phyloP scores from a whole-genome alignment of 1,284 basidiomycete species.

The Microbotryum saponariae region DNA sequence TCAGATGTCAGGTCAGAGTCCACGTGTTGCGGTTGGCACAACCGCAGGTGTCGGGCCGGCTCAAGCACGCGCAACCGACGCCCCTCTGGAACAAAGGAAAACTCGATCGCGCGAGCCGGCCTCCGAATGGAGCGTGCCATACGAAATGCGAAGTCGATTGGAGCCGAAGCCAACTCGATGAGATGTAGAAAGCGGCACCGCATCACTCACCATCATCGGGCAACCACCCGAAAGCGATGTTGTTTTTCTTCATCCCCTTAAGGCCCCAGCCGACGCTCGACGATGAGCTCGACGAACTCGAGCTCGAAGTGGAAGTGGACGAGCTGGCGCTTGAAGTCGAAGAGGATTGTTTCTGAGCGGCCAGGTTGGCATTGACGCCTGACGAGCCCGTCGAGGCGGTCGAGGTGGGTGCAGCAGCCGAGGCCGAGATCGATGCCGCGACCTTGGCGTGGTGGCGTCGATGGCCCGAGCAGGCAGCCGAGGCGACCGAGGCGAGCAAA shows the following conservation, averaged over 20 bases:
- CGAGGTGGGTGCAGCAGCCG: conserved; percentile 2
- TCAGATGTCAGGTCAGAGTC: too few relatives aligned
- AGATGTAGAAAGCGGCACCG: too few relatives aligned
- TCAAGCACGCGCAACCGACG: too few relatives aligned
- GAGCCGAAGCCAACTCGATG: too few relatives aligned
- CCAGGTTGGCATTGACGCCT: neutral
- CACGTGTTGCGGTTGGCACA: too few relatives aligned
- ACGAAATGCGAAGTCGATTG: too few relatives aligned
- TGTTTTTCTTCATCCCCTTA: conserved; percentile 32
- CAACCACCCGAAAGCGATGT: conserved; percentile 33
- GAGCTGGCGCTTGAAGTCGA: neutral
- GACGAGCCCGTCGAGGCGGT: neutral
- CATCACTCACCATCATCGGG: conserved; percentile 33
- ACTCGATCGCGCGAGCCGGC: too few relatives aligned
- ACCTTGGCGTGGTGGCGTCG: conserved; percentile 17
- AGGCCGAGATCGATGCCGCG: neutral
- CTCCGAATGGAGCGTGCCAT: too few relatives aligned
- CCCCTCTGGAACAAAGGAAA: too few relatives aligned
- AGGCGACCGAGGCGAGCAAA: conserved; percentile 13
- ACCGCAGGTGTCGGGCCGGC: too few relatives aligned
- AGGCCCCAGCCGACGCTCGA: conserved; percentile 11
- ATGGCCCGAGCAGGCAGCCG: conserved; percentile 13
- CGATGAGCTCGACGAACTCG: conserved; percentile 5
- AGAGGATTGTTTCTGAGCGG: neutral
- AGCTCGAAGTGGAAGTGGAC: conserved; percentile 3